These are phyloP conservation scores for Phlyctochytrium bullatum DNA, from an alignment of 192 early-diverging fungal genomes.

Conservation along the genomic window DNA sequence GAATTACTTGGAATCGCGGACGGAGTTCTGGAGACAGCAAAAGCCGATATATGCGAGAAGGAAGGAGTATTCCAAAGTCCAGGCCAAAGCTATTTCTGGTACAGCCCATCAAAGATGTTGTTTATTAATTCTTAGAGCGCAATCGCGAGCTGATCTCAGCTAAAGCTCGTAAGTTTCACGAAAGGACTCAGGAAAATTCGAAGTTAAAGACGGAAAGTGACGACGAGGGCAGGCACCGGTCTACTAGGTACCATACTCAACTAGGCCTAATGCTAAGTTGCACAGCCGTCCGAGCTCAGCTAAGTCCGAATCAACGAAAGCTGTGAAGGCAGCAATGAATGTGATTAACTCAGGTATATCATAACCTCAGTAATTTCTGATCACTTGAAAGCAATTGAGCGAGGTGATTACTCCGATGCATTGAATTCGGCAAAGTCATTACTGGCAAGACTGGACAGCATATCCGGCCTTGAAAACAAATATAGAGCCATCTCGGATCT, in stretches of 20 bases:
- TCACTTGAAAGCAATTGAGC: conserved; percentile 12
- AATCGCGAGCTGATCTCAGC: conserved; percentile 17
- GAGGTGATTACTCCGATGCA: conserved; percentile 13
- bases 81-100: conserved; percentile 17
- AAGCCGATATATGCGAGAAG: conserved; percentile 50
- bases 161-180: conserved; percentile 12
- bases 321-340: conserved; percentile 30
- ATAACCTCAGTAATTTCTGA: background rate
- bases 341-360: conserved; percentile 21
- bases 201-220: background rate
- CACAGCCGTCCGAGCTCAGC: background rate
- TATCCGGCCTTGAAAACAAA: conserved; percentile 15
- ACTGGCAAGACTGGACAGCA: conserved; percentile 16
- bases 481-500: conserved; percentile 20
- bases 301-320: conserved; percentile 19
- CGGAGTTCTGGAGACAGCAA: conserved; percentile 58
- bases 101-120: background rate
- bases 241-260: too few species aligned
- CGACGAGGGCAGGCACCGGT: background rate
- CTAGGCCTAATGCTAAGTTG: too few species aligned
- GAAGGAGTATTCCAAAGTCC: conserved; percentile 30
- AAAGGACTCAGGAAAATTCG: background rate
- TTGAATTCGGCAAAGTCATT: conserved; percentile 14
- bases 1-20: conserved; percentile 43
- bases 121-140: conserved; percentile 9